These are phyloP conservation scores for Tillandsia leiboldiana DNA, from an alignment of 176 grass and related monocot species.

Conservation along the genomic window DNA sequence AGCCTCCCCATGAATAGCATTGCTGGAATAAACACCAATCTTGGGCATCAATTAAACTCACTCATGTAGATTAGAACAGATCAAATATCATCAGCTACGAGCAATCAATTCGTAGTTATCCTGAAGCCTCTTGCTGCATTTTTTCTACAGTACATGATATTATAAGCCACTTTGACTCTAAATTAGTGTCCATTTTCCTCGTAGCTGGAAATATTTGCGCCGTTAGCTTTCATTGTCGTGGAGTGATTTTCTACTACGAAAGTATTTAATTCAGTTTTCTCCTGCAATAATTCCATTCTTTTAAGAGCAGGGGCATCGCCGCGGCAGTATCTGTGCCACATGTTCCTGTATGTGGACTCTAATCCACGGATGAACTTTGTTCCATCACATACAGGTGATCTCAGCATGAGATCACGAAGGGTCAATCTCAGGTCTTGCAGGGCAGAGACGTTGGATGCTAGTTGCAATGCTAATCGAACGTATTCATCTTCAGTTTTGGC, in stretches of 20 bases:
- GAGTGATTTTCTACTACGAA: slow-evolving; percentile 21
- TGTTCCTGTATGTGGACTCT: slow-evolving; percentile 82
- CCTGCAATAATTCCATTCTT: slow-evolving; percentile 42
- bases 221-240: slow-evolving; percentile 20
- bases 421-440: slow-evolving; percentile 72
- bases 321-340: slow-evolving; percentile 81
- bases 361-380: slow-evolving; percentile 55
- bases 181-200: slow-evolving; percentile 34
- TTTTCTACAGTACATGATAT: background rate
- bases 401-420: slow-evolving; percentile 74
- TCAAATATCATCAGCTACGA: background rate
- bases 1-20: too few relatives aligned
- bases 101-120: background rate
- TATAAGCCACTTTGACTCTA: background rate
- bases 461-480: slow-evolving; percentile 49
- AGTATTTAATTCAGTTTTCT: slow-evolving; percentile 32
- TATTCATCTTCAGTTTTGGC: slow-evolving; percentile 69
- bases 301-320: slow-evolving; percentile 55
- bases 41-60: background rate
- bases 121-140: background rate
- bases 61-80: background rate
- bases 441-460: slow-evolving; percentile 69
- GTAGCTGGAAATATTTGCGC: slow-evolving; percentile 15
- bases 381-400: slow-evolving; percentile 79
- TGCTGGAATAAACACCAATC: too few relatives aligned